Conservation (phyloP, 768 basidiomycete genomes). For the Pleurotus tuoliensis region DNA sequence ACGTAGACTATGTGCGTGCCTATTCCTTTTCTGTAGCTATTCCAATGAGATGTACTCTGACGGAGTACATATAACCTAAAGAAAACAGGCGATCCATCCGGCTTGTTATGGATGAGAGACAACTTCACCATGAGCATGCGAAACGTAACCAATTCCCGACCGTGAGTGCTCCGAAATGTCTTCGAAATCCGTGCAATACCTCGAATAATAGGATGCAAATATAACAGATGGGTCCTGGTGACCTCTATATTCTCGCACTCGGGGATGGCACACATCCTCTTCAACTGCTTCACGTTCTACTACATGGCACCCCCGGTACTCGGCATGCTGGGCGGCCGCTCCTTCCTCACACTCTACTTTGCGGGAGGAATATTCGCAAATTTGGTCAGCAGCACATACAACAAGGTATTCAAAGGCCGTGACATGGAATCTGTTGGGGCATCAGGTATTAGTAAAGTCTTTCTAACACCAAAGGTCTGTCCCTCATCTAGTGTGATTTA, state of each 20-base stretch:
- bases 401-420: conserved; percentile 29
- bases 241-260: conserved; percentile 72
- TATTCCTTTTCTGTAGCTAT: neutral
- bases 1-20: conserved; percentile 29
- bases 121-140: conserved; percentile 63
- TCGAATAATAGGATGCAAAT: too few species aligned
- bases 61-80: conserved; percentile 18
- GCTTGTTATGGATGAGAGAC: conserved; percentile 46
- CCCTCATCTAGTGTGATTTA: neutral
- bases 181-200: neutral
- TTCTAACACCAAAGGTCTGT: too few species aligned
- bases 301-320: conserved; percentile 72
- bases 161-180: conserved; percentile 39
- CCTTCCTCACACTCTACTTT: conserved; percentile 72
- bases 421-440: conserved; percentile 57
- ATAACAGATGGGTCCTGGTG: conserved; percentile 68
- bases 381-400: conserved; percentile 47
- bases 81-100: conserved; percentile 34
- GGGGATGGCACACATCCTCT: conserved; percentile 55
- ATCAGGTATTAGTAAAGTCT: conserved; percentile 46
- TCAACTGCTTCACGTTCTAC: conserved; percentile 76
- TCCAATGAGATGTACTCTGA: neutral
- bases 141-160: conserved; percentile 60
- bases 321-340: conserved; percentile 55
- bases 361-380: conserved; percentile 64